Evolutionary conservation across 192 early-diverging fungal species (phyloP).

Genomic region (Backusella tuberculispora): DNA sequence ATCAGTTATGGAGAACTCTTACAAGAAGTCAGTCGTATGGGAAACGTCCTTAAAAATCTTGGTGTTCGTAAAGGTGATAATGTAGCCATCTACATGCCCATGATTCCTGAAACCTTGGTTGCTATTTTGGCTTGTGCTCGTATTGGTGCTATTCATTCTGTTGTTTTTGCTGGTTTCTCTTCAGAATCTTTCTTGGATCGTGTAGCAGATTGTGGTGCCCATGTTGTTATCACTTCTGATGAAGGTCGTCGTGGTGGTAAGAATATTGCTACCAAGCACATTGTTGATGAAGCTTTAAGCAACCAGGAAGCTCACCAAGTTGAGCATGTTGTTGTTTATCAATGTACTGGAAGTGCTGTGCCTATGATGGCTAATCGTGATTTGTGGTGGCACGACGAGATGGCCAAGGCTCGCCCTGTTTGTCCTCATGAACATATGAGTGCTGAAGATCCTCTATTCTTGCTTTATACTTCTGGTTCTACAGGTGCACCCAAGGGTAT

Average conservation of each 20-base stretch:
- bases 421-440: constrained; percentile 84
- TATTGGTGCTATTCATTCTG: constrained; percentile 89
- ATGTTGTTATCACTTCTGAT: constrained; percentile 89
- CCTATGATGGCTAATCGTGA: constrained; percentile 76
- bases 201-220: constrained; percentile 79
- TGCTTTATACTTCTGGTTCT: constrained; percentile 92
- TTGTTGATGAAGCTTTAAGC: constrained; percentile 88
- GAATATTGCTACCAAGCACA: constrained; percentile 85
- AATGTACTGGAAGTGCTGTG: constrained; percentile 83
- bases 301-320: constrained; percentile 70
- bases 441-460: constrained; percentile 91
- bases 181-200: constrained; percentile 91
- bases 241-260: constrained; percentile 92
- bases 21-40: constrained; percentile 78
- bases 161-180: constrained; percentile 96
- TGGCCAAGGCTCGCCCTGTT: constrained; percentile 77
- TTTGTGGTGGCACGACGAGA: constrained; percentile 93
- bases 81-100: constrained; percentile 97
- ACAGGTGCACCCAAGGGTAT: constrained; percentile 92
- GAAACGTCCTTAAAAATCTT: constrained; percentile 80
- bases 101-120: constrained; percentile 90
- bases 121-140: constrained; percentile 95
- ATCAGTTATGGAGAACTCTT: constrained; percentile 87
- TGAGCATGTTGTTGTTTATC: constrained; percentile 88
- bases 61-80: constrained; percentile 91